These are phyloP conservation scores for Lyophyllum atratum DNA, from an alignment of 768 basidiomycete genomes.

Conservation along the genomic window DNA sequence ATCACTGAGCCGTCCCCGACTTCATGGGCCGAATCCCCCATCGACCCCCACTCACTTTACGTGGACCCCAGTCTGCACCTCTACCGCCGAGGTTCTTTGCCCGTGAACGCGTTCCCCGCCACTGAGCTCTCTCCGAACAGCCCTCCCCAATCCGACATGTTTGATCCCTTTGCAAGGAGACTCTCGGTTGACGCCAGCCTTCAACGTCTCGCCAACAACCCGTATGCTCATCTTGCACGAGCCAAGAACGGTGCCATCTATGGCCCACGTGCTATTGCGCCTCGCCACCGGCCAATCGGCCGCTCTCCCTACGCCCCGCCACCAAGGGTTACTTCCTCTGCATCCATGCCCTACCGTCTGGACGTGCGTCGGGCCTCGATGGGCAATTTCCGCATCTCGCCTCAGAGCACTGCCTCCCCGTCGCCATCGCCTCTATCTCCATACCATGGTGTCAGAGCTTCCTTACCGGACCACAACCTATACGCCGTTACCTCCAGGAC, in stretches of 20 bases:
- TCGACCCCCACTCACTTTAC: constrained; percentile 24
- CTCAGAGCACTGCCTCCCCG: constrained; percentile 34
- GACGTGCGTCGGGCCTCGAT: constrained; percentile 43
- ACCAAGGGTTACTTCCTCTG: constrained; percentile 23
- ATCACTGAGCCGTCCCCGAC: constrained; percentile 30
- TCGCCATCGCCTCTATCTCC: constrained; percentile 48
- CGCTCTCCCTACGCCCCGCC: constrained; percentile 33
- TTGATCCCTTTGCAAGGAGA: constrained; percentile 44
- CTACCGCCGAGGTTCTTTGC: constrained; percentile 59
- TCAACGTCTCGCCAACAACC: constrained; percentile 50
- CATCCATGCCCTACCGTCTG: constrained; percentile 36
- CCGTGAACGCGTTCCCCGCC: constrained; percentile 41
- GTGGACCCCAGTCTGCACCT: constrained; percentile 25
- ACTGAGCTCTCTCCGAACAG: constrained; percentile 31
- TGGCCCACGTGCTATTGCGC: constrained; percentile 38
- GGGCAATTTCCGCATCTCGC: constrained; percentile 38
- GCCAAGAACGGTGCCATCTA: constrained; percentile 52
- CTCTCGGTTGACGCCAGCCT: constrained; percentile 49
- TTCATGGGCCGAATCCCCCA: constrained; percentile 39
- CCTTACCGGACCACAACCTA: constrained; percentile 51
- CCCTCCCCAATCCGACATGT: constrained; percentile 40
- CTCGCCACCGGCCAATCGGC: constrained; percentile 31
- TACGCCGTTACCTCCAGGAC: constrained; percentile 51
- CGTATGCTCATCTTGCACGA: constrained; percentile 50
- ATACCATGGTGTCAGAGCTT: constrained; percentile 42